phyloP scores from a whole-genome alignment of 331 rosid species.

The Malus hybrid region DNA sequence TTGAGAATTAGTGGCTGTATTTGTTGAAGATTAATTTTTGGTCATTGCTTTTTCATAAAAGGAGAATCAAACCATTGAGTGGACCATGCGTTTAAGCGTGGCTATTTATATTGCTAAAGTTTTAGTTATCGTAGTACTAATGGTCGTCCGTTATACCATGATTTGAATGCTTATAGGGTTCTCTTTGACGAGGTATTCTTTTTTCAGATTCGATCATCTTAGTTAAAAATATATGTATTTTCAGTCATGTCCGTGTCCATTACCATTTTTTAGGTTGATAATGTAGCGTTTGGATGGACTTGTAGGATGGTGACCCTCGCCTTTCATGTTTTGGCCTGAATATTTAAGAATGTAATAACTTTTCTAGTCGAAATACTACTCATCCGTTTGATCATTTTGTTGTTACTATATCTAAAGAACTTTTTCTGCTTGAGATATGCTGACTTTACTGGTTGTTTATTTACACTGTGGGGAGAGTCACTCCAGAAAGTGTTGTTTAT shows the following conservation, averaged over 20 bases:
- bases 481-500: slow-evolving; percentile 93
- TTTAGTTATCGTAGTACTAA: slow-evolving; percentile 71
- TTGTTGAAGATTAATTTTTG: neutral
- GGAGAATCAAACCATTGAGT: slow-evolving; percentile 93
- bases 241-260: neutral
- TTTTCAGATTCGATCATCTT: neutral
- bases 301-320: slow-evolving; percentile 89
- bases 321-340: slow-evolving; percentile 97
- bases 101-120: slow-evolving; percentile 82
- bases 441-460: slow-evolving; percentile 1
- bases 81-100: slow-evolving; percentile 95
- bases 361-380: neutral
- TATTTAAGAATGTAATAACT: slow-evolving; percentile 69
- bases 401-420: neutral
- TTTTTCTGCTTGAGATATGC: neutral
- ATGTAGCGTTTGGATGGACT: slow-evolving; percentile 13
- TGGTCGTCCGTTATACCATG: slow-evolving; percentile 82
- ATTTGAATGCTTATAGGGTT: slow-evolving; percentile 91
- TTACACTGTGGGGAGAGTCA: slow-evolving; percentile 70
- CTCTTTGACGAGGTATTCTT: slow-evolving; percentile 75
- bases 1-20: neutral
- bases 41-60: slow-evolving; percentile 36
- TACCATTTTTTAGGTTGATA: slow-evolving; percentile 13
- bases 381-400: neutral
- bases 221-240: neutral